phyloP scores from a whole-genome alignment of 139 green algal species.

The Zygnema circumcarinatum region DNA sequence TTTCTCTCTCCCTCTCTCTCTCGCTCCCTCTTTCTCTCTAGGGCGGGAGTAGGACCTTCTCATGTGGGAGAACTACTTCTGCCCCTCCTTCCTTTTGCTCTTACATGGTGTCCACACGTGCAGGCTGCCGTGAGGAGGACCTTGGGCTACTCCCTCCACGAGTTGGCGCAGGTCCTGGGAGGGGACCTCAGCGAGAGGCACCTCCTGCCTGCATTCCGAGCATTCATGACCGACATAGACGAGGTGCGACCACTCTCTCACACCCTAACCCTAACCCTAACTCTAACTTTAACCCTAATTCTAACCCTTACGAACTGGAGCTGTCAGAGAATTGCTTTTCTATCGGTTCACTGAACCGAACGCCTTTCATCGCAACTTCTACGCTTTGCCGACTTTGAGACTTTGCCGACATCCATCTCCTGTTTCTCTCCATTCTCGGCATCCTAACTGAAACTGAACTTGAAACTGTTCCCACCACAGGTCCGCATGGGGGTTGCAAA shows the following conservation, averaged over 20 bases:
- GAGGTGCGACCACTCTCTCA: neutral
- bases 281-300: too few relatives aligned
- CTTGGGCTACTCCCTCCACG: conserved; percentile 9
- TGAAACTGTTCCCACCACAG: too few relatives aligned
- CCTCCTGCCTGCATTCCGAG: conserved; percentile 1
- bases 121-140: conserved; percentile 15
- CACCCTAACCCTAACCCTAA: too few relatives aligned
- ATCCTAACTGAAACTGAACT: too few relatives aligned
- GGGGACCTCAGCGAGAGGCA: neutral
- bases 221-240: neutral
- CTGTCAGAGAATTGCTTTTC: too few relatives aligned
- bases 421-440: too few relatives aligned
- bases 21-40: neutral
- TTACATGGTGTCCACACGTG: conserved; percentile 7
- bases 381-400: too few relatives aligned
- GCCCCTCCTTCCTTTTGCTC: conserved; percentile 12
- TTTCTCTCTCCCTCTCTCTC: neutral
- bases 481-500: neutral
- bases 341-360: too few relatives aligned
- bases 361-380: too few relatives aligned
- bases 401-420: too few relatives aligned
- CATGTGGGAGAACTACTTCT: neutral
- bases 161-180: conserved; percentile 26
- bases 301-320: too few relatives aligned
- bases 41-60: neutral